Evolutionary conservation across 129 eudicot species (phyloP).

Genomic region (Chrysanthemum lavandulifolium): DNA sequence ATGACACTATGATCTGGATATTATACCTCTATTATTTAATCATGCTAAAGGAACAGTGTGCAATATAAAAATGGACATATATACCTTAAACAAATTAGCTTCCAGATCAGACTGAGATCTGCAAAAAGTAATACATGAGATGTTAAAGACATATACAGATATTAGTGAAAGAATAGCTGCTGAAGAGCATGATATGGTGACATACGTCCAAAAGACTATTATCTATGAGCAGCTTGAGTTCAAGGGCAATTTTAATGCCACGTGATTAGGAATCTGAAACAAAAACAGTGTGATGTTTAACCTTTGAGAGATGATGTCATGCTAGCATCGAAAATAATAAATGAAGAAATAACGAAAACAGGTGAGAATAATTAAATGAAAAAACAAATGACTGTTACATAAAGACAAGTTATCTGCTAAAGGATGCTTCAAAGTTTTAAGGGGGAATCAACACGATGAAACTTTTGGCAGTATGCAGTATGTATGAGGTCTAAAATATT

Average conservation of each 20-base stretch:
- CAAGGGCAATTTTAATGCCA: constrained; percentile 93
- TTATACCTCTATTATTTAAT: constrained; percentile 1
- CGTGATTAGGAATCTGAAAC: constrained; percentile 94
- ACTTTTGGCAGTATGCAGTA: neutral
- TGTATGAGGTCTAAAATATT: neutral
- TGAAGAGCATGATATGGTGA: neutral
- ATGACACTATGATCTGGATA: neutral
- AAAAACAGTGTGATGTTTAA: constrained; percentile 14
- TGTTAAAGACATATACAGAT: constrained; percentile 6
- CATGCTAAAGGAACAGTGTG: constrained; percentile 1
- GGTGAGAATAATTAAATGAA: neutral
- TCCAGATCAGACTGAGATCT: constrained; percentile 96
- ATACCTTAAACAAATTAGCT: constrained; percentile 95
- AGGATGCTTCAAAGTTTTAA: neutral
- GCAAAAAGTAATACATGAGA: constrained; percentile 33
- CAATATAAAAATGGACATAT: constrained; percentile 7
- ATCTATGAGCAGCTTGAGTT: constrained; percentile 94
- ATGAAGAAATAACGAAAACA: constrained; percentile 4
- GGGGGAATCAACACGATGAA: neutral
- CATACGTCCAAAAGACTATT: constrained; percentile 96
- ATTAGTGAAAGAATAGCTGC: constrained; percentile 10
- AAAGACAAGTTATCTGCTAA: neutral
- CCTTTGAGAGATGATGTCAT: constrained; percentile 9
- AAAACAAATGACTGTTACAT: neutral
- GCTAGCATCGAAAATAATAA: constrained; percentile 2